Evolutionary conservation across 2,329 filamentous ascomycete species (phyloP), one percentile per base, ranked within the genome.

Genomic region (Cryoendolithus antarcticus): DNA sequence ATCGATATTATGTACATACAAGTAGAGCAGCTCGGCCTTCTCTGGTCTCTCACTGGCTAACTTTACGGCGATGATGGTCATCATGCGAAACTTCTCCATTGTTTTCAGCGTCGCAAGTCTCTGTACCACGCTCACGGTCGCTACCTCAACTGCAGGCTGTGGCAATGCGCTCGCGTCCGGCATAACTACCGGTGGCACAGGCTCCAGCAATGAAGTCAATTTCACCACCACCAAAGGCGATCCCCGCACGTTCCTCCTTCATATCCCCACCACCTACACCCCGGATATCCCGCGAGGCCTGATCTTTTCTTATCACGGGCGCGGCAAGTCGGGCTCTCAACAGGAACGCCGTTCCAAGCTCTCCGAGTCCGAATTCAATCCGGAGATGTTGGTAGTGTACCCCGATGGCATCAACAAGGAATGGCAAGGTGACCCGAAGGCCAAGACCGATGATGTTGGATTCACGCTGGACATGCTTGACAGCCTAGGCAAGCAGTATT

Each of bases 261-360:
- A 63, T 36, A 48, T 65, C 3, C 62, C 63, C 2, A 35, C 55
- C 32, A 56, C 52, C 32, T 71, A 70, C 50, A 44, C 63, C 19
- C 43, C 43, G 10, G 51, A 55, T 36, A 57, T 39, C 2, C 55
- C 63, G 2, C 52, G 59, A 0, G 60, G 65, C 1, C 41, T 71
- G 27, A 65, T 69, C 32, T 57, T 71, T 30, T 67, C 66, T 1
- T 71, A 62, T 48, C 66, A 70, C 40, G 67, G 67, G 6, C 57
- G 62, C 2, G 49, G 47, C 21, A 55, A 60, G 32, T 48, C 55
- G 29, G 57, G 58, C 36, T 39, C 54, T 27, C 52, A 54, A 3
- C 57, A 69, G 43, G 62, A 67, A 47, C 41, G 47, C 1, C 51
- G 69, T 0, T 62, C 63, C n/a, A 58, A 62, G 33, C 66, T 71